Evolutionary conservation across 768 basidiomycete species (phyloP), one percentile per base, ranked within the genome.

Genomic region (Lepiota subincarnata): DNA sequence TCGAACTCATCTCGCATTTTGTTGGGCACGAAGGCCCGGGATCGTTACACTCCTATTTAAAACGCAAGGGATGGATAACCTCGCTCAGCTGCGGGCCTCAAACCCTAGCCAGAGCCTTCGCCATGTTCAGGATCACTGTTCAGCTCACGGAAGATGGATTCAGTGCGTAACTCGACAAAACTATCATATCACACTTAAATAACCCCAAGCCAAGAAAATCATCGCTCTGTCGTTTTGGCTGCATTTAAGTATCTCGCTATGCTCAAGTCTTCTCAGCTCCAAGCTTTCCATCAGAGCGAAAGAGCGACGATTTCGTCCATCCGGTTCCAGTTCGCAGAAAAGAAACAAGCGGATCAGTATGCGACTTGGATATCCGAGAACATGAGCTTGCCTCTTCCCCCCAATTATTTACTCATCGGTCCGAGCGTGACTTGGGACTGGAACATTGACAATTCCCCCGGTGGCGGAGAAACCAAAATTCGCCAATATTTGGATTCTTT

Each of bases 21-120:
- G 69, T 93, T 28, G 94, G 94, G 0, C 92, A 98, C 64, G 94
- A 98, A 70, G 94, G 94, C 1, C 84, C 87, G 34, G 96, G 96
- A 1, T 98, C 96, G 0, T 70, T 98, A 26, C 79, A 90, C 61
- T 91, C 93, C 0, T 92, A 93, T 66, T 76, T 99, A 53, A 98
- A 96, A 72, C 76, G 77, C 57, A 88, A 87, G 63, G 90, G 92
- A 2, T 96, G 93, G 92, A 78, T 89, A 35, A 92, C 86, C 24
- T 74, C 76, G 11, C 72, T 98, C 46, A 82, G 78, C 50, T 76
- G 84, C 40, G 92, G 88, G 1, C 76, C 81, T 2, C 86, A 88
- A 59, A 71, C 76, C 31, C 77, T 91, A 5, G 90, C 80, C 16
- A 80, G 90, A 57, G 92, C 93, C 0, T 92, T 98, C 64, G 88